Conservation (phyloP, 169 alveolate genomes). For the Cryptosporidium tyzzeri region DNA sequence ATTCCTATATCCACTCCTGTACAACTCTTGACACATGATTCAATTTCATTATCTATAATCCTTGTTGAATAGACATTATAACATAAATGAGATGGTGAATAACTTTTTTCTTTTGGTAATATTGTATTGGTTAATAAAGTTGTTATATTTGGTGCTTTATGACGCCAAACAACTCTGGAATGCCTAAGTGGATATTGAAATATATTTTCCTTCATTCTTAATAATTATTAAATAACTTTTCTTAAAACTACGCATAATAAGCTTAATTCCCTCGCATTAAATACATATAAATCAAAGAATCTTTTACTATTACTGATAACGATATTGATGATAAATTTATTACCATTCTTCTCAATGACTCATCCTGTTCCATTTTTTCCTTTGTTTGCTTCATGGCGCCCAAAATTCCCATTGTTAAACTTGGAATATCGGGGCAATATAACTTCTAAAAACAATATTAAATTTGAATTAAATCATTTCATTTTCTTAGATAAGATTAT, state of each 20-base stretch:
- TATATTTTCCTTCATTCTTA: conserved; percentile 2
- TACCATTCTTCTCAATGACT: conserved; percentile 30
- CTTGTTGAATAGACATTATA: conserved; percentile 58
- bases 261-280: not conserved
- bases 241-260: not conserved
- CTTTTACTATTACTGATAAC: conserved; percentile 26
- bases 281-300: conserved; percentile 27
- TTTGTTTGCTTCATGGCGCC: conserved; percentile 67
- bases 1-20: conserved; percentile 31
- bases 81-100: conserved; percentile 55
- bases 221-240: not conserved
- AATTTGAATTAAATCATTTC: not conserved
- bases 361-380: conserved; percentile 13
- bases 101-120: conserved; percentile 35
- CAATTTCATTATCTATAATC: conserved; percentile 53
- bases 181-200: conserved; percentile 6
- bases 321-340: conserved; percentile 22
- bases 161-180: conserved; percentile 75
- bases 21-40: conserved; percentile 49
- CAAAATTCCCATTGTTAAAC: conserved; percentile 50
- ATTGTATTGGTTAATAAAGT: conserved; percentile 46
- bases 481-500: not conserved
- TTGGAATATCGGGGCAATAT: conserved; percentile 51
- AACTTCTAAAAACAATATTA: not conserved
- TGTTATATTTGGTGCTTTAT: conserved; percentile 61